Evolutionary conservation across 2,329 filamentous ascomycete species (phyloP), one percentile per base, ranked within the genome.

Genomic region (Phaeoacremonium minimum): DNA sequence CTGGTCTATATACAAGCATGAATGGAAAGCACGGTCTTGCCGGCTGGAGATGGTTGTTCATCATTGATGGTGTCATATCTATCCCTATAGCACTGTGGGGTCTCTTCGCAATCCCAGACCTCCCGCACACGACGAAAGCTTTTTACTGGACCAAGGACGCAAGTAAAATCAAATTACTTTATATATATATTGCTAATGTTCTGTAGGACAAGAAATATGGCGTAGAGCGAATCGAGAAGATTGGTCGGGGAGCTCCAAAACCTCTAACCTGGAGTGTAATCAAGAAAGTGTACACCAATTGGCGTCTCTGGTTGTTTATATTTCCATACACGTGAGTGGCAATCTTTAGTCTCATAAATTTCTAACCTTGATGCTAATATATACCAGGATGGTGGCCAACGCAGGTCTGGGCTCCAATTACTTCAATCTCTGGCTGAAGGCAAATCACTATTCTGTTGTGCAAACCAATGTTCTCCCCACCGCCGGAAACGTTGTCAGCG

Each of bases 31-130:
- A 52, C 4, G 63, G 63, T 0, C 51, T 64, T 5, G 44, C 55
- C 2, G 67, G 62, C 1, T 71, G 64, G 66, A 58, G 63, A 30
- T 71, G 64, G 64, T 56, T 69, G 4, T 70, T 71, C 40, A 57
- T 69, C 30, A 63, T 69, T 45, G 66, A 69, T 38, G 64, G 63
- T 3, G 46, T 60, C 7, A 56, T 61, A 18, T 50, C 51, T 2
- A 46, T 60, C 4, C 54, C 57, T 1, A 47, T 60, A 18, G 56
- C 51, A 11, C 11, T 55, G 0, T 55, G 53, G 18, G 59, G 58
- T 4, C 60, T 51, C 36, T 52, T 52, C 37, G 51, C 54, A 15
- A 55, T 61, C 14, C 60, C 58, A 0, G 59, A 63, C 30, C 43
- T 48, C 9, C 58, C 58, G 1, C 46, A 52, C 6, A 52, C 42